phyloP scores from a whole-genome alignment of 345 rosid genomes.

The Mangifera indica region DNA sequence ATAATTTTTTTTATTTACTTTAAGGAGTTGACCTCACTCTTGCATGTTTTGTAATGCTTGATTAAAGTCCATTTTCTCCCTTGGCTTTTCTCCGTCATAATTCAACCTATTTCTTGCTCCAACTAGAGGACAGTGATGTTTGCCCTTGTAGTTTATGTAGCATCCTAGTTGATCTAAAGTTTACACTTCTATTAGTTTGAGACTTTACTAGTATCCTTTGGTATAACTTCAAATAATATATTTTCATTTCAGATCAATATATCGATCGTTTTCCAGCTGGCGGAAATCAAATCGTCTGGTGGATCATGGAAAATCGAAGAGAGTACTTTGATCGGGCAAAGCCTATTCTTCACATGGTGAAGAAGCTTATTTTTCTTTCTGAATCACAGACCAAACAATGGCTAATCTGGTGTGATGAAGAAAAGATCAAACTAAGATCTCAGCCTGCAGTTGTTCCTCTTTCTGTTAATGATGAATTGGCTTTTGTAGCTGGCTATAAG shows the following conservation, averaged over 20 bases:
- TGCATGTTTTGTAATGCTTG: neutral
- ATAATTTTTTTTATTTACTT: neutral
- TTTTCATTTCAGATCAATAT: slow-evolving; percentile 69
- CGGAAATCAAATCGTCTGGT: slow-evolving; percentile 94
- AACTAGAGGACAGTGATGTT: neutral
- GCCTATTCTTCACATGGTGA: slow-evolving; percentile 72
- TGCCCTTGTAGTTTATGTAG: neutral
- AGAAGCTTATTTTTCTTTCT: slow-evolving; percentile 76
- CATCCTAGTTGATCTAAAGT: neutral
- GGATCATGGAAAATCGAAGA: slow-evolving; percentile 95
- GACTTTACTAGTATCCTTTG: neutral
- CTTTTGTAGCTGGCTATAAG: slow-evolving; percentile 81
- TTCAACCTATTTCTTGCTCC: neutral
- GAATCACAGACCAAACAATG: slow-evolving; percentile 82
- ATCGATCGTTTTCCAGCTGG: slow-evolving; percentile 84
- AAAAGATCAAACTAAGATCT: slow-evolving; percentile 76
- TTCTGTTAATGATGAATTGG: slow-evolving; percentile 88
- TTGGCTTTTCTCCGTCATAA: neutral
- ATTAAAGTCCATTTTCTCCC: neutral
- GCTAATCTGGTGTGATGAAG: slow-evolving; percentile 90
- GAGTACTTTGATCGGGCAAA: slow-evolving; percentile 90
- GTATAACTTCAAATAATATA: slow-evolving; percentile 3
- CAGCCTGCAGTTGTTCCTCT: slow-evolving; percentile 78
- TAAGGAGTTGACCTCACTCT: neutral
- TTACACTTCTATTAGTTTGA: neutral